phyloP scores from a whole-genome alignment of 2,329 filamentous ascomycete genomes.

The Claviceps quebecensis region DNA sequence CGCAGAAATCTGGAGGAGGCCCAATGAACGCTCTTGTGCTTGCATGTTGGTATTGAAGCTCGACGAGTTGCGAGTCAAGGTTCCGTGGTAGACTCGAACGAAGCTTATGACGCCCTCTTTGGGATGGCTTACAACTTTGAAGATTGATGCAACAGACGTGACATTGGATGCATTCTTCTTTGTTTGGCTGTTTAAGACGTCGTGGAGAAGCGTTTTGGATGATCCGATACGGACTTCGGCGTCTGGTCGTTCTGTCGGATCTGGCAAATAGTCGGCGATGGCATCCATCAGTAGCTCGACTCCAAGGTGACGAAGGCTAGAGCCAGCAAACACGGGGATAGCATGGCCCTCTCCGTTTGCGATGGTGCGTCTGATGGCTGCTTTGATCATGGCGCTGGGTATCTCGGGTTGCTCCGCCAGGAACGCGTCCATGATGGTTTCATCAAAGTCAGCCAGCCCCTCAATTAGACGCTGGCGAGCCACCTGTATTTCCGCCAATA shows the following conservation, averaged over 20 bases:
- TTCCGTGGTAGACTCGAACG: constrained; percentile 80
- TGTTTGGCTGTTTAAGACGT: constrained; percentile 25
- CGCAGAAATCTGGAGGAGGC: constrained; percentile 79
- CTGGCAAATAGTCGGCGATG: constrained; percentile 75
- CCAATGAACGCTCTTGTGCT: constrained; percentile 64
- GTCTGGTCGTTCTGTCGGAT: constrained; percentile 65
- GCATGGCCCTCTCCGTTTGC: constrained; percentile 54
- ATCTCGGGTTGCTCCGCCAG: constrained; percentile 68
- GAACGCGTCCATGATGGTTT: constrained; percentile 71
- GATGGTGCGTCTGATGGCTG: constrained; percentile 61
- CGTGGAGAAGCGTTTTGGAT: constrained; percentile 22
- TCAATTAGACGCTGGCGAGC: constrained; percentile 72
- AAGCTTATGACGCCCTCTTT: constrained; percentile 81
- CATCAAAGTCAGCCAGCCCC: constrained; percentile 76
- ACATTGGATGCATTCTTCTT: constrained; percentile 23
- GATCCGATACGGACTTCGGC: constrained; percentile 59
- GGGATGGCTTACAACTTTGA: constrained; percentile 87
- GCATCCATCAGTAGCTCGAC: constrained; percentile 85
- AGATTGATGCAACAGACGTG: constrained; percentile 52
- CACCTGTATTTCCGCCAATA: constrained; percentile 53
- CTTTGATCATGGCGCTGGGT: constrained; percentile 49
- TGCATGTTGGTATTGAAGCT: constrained; percentile 82
- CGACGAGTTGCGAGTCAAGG: constrained; percentile 55
- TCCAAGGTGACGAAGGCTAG: constrained; percentile 86
- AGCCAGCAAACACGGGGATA: constrained; percentile 79